Evolutionary conservation across 805 yeast species (phyloP).

Genomic region (Candida cerambycidarum): DNA sequence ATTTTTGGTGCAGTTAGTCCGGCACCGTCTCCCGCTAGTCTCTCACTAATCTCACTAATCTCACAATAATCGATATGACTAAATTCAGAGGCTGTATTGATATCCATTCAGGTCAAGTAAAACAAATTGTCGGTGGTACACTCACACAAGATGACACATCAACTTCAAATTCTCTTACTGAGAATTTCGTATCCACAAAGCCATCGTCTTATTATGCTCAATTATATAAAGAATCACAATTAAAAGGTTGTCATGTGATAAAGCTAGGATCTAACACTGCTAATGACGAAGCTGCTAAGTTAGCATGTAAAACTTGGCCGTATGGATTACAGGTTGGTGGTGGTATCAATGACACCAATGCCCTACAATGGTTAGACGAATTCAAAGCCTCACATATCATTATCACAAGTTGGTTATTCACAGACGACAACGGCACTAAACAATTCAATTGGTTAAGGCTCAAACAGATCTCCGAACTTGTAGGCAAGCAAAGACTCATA

Average conservation of each 20-base stretch:
- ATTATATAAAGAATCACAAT: conserved; percentile 57
- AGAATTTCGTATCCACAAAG: conserved; percentile 73
- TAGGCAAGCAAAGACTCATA: conserved; percentile 70
- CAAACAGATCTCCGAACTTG: conserved; percentile 43
- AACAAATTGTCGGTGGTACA: conserved; percentile 96
- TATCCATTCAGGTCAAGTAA: conserved; percentile 91
- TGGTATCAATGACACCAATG: conserved; percentile 77
- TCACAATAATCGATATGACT: conserved; percentile 55
- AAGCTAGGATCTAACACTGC: conserved; percentile 76
- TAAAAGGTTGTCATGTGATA: conserved; percentile 87
- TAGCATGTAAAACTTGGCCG: conserved; percentile 78
- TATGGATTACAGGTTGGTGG: conserved; percentile 83
- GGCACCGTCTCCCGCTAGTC: too few species aligned
- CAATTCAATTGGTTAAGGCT: conserved; percentile 52
- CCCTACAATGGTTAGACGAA: conserved; percentile 68
- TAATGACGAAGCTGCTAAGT: conserved; percentile 79
- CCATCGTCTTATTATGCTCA: conserved; percentile 75
- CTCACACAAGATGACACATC: conserved; percentile 53
- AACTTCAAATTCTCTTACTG: conserved; percentile 24
- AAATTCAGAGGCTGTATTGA: conserved; percentile 93
- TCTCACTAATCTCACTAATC: too few species aligned
- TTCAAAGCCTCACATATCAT: conserved; percentile 83
- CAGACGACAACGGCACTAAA: conserved; percentile 45
- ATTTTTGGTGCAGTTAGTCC: too few species aligned
- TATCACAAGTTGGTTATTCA: conserved; percentile 89